A percentile compares a stretch with the other conserved stretches of the same genome.
Evolutionary conservation across 2,329 filamentous ascomycete genomes (phyloP).

Genomic region (Fusarium sublunatum): DNA sequence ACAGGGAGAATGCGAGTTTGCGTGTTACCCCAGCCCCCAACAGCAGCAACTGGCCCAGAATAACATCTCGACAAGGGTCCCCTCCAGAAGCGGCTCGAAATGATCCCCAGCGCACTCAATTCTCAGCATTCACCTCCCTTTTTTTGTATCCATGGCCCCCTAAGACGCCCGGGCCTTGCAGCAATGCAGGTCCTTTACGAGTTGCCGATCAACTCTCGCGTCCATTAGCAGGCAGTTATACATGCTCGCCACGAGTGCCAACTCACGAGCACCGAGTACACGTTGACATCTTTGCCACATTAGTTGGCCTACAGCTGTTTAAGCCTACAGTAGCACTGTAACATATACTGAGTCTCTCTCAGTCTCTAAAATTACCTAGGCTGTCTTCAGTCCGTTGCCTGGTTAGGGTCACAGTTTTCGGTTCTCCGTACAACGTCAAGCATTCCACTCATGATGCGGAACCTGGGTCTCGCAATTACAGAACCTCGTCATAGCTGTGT

Average conservation of each 20-base stretch:
- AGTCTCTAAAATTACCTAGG: not conserved
- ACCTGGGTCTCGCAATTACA: conserved; percentile 6
- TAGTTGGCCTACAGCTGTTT: conserved; percentile 7
- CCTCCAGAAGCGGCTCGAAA: conserved; percentile 36
- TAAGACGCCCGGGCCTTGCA: conserved; percentile 7
- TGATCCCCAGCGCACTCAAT: conserved; percentile 32
- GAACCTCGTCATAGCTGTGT: conserved; percentile 23
- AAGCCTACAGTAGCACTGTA: not conserved
- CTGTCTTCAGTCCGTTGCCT: conserved; percentile 14
- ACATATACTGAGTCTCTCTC: conserved; percentile 4
- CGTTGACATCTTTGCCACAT: conserved; percentile 28
- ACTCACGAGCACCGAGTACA: conserved; percentile 17
- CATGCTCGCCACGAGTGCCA: conserved; percentile 27
- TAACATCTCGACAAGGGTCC: conserved; percentile 35
- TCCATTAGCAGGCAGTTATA: not conserved
- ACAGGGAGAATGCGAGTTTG: conserved; percentile 21
- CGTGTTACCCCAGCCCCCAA: conserved; percentile 30
- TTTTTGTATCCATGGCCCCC: conserved; percentile 30
- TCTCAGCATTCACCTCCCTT: conserved; percentile 41
- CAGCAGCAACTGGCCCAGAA: conserved; percentile 30
- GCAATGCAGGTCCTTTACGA: conserved; percentile 15
- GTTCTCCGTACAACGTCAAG: conserved; percentile 3
- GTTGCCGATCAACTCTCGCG: conserved; percentile 4
- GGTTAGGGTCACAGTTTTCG: conserved; percentile 12
- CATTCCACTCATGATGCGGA: conserved; percentile 18